Evolutionary conservation across 176 grass and related monocot species (phyloP).

Genomic region (Thalia dealbata): DNA sequence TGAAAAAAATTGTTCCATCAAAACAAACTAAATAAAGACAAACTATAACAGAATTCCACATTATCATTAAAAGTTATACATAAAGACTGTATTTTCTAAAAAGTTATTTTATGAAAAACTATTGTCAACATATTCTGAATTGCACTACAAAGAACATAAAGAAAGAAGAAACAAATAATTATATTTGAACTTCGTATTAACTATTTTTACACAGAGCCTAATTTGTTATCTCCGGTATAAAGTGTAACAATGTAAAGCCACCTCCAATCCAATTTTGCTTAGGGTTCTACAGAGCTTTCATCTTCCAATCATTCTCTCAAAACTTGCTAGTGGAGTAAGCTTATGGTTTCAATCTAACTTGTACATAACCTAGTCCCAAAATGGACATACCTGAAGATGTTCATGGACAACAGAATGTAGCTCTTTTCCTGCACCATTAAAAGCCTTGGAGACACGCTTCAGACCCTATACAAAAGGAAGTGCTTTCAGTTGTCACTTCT

Average conservation of each 20-base stretch:
- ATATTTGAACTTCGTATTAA: too few species aligned
- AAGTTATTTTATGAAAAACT: background rate
- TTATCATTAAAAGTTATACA: background rate
- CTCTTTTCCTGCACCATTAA: slow-evolving; percentile 79
- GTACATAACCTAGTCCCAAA: background rate
- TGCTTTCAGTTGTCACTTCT: slow-evolving; percentile 1
- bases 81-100: background rate
- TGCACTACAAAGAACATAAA: too few species aligned
- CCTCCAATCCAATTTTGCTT: too few species aligned
- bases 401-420: slow-evolving; percentile 72
- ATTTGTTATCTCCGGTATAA: too few species aligned
- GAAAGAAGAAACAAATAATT: too few species aligned
- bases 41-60: background rate
- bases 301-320: too few species aligned
- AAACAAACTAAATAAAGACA: background rate
- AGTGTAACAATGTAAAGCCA: too few species aligned
- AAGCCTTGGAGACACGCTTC: slow-evolving; percentile 67
- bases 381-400: slow-evolving; percentile 70
- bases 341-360: background rate
- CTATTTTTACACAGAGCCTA: too few species aligned
- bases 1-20: slow-evolving; percentile 1
- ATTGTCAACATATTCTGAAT: background rate
- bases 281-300: too few species aligned
- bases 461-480: slow-evolving; percentile 47
- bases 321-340: background rate